Evolutionary conservation across 331 rosid genomes (phyloP), one percentile per base, ranked within the genome.

Genomic region (Acacia pycnantha): DNA sequence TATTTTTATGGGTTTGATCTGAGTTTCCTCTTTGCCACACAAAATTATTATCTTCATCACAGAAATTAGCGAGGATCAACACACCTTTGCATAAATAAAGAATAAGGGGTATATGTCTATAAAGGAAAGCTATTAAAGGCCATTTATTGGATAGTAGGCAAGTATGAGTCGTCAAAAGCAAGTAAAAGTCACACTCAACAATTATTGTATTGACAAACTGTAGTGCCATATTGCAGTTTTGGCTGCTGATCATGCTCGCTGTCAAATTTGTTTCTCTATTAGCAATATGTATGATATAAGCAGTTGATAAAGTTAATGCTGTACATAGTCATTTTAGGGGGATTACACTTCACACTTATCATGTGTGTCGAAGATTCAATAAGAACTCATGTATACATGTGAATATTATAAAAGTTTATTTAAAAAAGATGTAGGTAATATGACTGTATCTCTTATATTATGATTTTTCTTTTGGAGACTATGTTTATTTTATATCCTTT

Each of bases 41-140:
- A 48, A 16, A 73, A 27, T 26, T 8, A 40, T 62, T 69, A 5
- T 61, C 29, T n/a, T 22, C 40, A 27, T 72, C 8, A 37, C 26
- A 72, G 61, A 47, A 72, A 40, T 54, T 72, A 46, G 61, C 15
- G 51, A 19, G 35, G 2, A 19, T 19, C 61, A 53, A 64, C 64
- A 56, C 44, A 31, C 54, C 18, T 76, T 70, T 65, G 40, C 46
- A 48, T 68, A 84, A 40, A 61, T 68, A 84, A 40, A 61, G 78
- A 22, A 84, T 68, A 69, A 43, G 50, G 70, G 70, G 29, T 27
- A 19, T 41, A 10, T 78, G 31, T 40, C 44, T 77, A 61, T 46
- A 22, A n/a, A 58, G 65, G 41, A 24, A 83, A 51, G 65, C 18
- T 73, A 78, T 74, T 12, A 22, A 19, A 62, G 75, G 16, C 51